Evolutionary conservation across 768 basidiomycete species (phyloP).

Genomic region (Cantharellus anzutake): DNA sequence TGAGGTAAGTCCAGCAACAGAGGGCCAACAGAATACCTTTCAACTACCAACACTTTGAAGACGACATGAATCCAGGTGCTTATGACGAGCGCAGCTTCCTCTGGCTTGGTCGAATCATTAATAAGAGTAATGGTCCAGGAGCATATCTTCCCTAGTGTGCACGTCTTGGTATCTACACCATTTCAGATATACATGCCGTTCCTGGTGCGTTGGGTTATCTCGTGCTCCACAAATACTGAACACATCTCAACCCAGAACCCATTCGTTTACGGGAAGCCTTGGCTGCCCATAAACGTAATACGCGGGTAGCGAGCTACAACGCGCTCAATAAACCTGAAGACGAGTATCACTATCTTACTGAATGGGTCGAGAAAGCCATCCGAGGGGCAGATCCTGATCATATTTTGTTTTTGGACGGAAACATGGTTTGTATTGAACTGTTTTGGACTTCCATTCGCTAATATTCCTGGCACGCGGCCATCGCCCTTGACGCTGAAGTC

Average conservation of each 20-base stretch:
- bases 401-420: conserved; percentile 13
- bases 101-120: conserved; percentile 67
- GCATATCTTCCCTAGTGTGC: conserved; percentile 29
- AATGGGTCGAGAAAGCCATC: conserved; percentile 51
- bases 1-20: conserved; percentile 23
- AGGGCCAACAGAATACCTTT: conserved; percentile 28
- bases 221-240: conserved; percentile 56
- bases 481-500: conserved; percentile 27
- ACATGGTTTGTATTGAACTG: not conserved
- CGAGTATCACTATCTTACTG: conserved; percentile 39
- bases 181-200: conserved; percentile 58
- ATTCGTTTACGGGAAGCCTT: conserved; percentile 64
- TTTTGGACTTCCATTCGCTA: not conserved
- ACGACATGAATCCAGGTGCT: conserved; percentile 55
- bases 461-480: conserved; percentile 77
- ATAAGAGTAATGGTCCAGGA: conserved; percentile 18
- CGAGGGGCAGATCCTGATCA: conserved; percentile 51
- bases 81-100: conserved; percentile 41
- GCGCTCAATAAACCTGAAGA: conserved; percentile 75
- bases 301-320: conserved; percentile 37
- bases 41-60: conserved; percentile 36
- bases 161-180: conserved; percentile 50
- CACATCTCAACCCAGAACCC: conserved; percentile 64
- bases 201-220: conserved; percentile 15
- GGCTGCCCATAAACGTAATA: conserved; percentile 52